phyloP scores from a whole-genome alignment of 768 basidiomycete genomes.

The Boletales sp. region DNA sequence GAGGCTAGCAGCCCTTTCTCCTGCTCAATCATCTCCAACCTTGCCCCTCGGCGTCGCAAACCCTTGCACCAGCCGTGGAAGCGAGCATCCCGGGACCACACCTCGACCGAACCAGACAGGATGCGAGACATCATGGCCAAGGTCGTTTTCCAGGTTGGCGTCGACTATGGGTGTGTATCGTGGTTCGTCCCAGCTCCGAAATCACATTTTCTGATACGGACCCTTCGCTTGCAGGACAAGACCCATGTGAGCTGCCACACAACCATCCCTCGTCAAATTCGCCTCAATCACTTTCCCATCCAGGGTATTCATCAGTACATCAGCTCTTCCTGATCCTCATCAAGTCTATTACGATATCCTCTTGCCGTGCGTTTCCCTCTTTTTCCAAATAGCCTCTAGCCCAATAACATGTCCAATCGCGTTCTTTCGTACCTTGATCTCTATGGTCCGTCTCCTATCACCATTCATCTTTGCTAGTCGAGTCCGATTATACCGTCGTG shows the following conservation, averaged over 20 bases:
- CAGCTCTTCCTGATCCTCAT: constrained; percentile 76
- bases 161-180: constrained; percentile 77
- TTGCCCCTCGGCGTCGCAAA: constrained; percentile 25
- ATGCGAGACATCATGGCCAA: constrained; percentile 64
- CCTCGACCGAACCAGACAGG: constrained; percentile 34
- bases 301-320: constrained; percentile 82
- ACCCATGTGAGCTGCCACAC: constrained; percentile 62
- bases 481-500: constrained; percentile 84
- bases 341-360: constrained; percentile 75
- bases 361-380: constrained; percentile 51
- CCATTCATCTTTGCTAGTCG: constrained; percentile 47
- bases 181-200: neutral
- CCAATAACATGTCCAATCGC: constrained; percentile 40
- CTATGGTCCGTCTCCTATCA: constrained; percentile 52
- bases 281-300: constrained; percentile 6
- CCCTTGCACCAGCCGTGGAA: constrained; percentile 56
- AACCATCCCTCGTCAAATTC: neutral
- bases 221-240: constrained; percentile 56
- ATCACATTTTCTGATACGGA: constrained; percentile 15
- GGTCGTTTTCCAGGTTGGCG: constrained; percentile 85
- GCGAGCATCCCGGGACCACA: constrained; percentile 28
- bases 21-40: constrained; percentile 49
- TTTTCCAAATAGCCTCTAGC: constrained; percentile 4
- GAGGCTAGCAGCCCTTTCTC: constrained; percentile 58
- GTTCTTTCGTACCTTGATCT: constrained; percentile 78